phyloP scores from a whole-genome alignment of 768 basidiomycete species.

The Cyclocybe cylindracea region DNA sequence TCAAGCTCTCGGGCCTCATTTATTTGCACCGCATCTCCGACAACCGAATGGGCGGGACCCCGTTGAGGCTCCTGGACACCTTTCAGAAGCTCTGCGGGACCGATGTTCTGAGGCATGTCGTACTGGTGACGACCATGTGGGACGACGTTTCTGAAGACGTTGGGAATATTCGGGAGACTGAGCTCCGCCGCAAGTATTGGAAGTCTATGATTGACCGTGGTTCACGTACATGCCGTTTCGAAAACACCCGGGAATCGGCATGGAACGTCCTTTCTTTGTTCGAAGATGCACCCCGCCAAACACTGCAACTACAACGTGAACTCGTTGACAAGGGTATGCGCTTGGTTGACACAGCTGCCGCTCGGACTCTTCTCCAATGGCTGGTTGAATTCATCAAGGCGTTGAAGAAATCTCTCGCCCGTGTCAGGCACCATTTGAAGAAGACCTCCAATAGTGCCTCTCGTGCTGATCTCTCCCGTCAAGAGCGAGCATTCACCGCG shows the following conservation, averaged over 20 bases:
- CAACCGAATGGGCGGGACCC: conserved; percentile 38
- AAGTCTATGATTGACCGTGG: too few relatives aligned
- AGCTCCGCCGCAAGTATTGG: too few relatives aligned
- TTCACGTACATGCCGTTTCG: too few relatives aligned
- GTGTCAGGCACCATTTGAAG: neutral
- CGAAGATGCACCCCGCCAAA: neutral
- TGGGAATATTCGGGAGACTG: too few relatives aligned
- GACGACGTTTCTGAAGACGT: neutral
- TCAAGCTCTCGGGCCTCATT: conserved; percentile 32
- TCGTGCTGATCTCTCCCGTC: too few relatives aligned
- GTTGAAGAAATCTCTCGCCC: neutral
- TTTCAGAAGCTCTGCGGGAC: conserved; percentile 49
- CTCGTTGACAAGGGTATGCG: neutral
- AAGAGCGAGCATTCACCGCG: too few relatives aligned
- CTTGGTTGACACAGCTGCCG: neutral
- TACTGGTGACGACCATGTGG: conserved; percentile 54
- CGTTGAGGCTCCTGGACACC: conserved; percentile 41
- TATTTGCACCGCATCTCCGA: conserved; percentile 46
- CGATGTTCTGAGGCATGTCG: conserved; percentile 41
- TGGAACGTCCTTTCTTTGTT: neutral
- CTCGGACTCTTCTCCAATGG: neutral
- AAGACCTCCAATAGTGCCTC: neutral
- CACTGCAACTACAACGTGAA: neutral
- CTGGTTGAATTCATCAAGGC: neutral
- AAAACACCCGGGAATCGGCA: neutral